Evolutionary conservation across 176 grass and related monocot species (phyloP), one percentile per base, ranked within the genome.

Genomic region (Phragmites australis): DNA sequence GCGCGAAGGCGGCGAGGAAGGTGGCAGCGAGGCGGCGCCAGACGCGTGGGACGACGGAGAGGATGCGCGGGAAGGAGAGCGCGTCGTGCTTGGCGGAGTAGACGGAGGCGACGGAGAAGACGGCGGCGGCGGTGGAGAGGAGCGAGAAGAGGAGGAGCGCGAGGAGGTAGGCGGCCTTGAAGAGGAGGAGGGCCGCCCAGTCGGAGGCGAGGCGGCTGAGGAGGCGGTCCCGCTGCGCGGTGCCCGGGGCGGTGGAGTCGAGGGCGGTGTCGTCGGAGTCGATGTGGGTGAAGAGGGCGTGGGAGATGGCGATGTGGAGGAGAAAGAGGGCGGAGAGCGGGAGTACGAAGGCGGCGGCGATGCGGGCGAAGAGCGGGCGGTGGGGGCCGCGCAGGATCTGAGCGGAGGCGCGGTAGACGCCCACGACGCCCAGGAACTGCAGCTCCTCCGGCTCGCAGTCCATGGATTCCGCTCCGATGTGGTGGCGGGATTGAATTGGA

Each of bases 21-120:
- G 94, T 97, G 23, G 67, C 87, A 8, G 91, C 91, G 60, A 98
- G 90, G 23, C 92, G 72, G 8, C 92, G 76, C 96, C 96, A 98
- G 49, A 98, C 96, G 81, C 89, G 89, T 0, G 96, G 96, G 22
- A 98, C 96, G 31, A 98, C 96, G 72, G 90, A 85, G 65, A 98
- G 83, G 3, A 98, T 92, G 2, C 84, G 30, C 4, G 92, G 85
- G 92, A 98, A 94, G 81, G 92, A 30, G 75, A 98, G 92, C 5
- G 85, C 91, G 75, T 92, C 88, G 87, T 10, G 75, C 80, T 94
- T 94, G 62, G 86, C 84, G 65, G 96, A 89, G 89, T 98, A 98
- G 80, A 95, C 61, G 83, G 92, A 94, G 1, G 92, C 96, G 71
- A 98, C 92, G 63, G 92, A 87, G 85, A 91, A 98, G 89, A 98